phyloP scores from a whole-genome alignment of 106 monocot genomes.

The Iris macrosiphon region DNA sequence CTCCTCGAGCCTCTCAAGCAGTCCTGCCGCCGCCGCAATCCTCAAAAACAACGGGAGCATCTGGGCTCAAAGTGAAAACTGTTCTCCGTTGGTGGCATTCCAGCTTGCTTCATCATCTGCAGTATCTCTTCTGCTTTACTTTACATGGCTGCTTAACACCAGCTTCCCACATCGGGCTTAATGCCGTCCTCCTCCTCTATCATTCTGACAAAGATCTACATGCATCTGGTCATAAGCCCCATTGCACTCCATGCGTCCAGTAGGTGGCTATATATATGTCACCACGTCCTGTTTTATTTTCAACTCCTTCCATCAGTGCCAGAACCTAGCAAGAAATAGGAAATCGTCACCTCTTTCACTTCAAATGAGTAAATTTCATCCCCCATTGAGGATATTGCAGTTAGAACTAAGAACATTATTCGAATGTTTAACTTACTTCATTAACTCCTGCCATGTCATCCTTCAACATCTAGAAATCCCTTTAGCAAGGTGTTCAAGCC shows the following conservation, averaged over 20 bases:
- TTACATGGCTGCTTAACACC: conserved; percentile 76
- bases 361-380: no score
- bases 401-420: background rate
- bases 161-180: conserved; percentile 79
- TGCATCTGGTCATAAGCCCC: conserved; percentile 68
- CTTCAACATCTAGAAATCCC: conserved; percentile 64
- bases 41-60: no score
- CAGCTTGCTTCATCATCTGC: no score
- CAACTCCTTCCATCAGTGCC: conserved; percentile 49
- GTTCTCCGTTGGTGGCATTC: no score
- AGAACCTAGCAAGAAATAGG: conserved; percentile 35
- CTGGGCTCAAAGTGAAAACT: no score
- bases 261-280: conserved; percentile 82
- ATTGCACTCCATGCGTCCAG: conserved; percentile 73
- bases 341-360: background rate
- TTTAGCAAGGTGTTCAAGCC: conserved; percentile 85
- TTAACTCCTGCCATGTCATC: conserved; percentile 51
- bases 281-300: conserved; percentile 77
- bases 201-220: conserved; percentile 67
- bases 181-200: conserved; percentile 43
- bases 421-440: conserved; percentile 43
- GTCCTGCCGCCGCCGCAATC: no score
- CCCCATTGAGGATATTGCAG: no score
- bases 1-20: no score
- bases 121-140: no score